phyloP scores from a whole-genome alignment of 73 alveolate species.

The Diophrys appendiculata region DNA sequence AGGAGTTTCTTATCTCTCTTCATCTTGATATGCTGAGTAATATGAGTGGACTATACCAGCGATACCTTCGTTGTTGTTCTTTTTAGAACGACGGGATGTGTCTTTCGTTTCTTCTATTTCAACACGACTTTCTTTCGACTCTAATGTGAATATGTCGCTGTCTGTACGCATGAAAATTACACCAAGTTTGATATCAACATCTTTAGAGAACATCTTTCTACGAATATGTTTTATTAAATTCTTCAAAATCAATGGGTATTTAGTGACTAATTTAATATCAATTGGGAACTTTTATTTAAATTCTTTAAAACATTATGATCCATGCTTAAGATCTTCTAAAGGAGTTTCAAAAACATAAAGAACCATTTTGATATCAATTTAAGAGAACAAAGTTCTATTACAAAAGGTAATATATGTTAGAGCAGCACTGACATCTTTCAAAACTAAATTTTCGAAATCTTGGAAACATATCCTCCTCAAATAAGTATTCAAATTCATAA shows the following conservation, averaged over 20 bases:
- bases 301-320: constrained; percentile 20
- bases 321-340: constrained; percentile 7
- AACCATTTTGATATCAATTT: background rate
- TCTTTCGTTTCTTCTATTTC: too few relatives aligned
- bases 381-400: background rate
- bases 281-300: too few relatives aligned
- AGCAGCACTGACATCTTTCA: too few relatives aligned
- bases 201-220: background rate
- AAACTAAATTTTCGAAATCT: background rate
- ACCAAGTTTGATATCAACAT: background rate
- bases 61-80: too few relatives aligned
- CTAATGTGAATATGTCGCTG: too few relatives aligned
- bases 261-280: too few relatives aligned
- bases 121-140: too few relatives aligned
- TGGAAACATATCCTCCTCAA: background rate
- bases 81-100: too few relatives aligned
- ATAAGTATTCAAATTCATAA: constrained; percentile 17
- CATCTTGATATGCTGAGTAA: background rate
- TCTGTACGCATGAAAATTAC: background rate
- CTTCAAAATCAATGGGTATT: too few relatives aligned
- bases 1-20: background rate
- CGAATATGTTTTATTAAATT: too few relatives aligned
- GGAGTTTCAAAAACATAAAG: background rate
- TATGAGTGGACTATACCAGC: background rate
- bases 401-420: constrained; percentile 5